Evolutionary conservation across 2,329 filamentous ascomycete genomes (phyloP).

Genomic region (Phialophora tarda): DNA sequence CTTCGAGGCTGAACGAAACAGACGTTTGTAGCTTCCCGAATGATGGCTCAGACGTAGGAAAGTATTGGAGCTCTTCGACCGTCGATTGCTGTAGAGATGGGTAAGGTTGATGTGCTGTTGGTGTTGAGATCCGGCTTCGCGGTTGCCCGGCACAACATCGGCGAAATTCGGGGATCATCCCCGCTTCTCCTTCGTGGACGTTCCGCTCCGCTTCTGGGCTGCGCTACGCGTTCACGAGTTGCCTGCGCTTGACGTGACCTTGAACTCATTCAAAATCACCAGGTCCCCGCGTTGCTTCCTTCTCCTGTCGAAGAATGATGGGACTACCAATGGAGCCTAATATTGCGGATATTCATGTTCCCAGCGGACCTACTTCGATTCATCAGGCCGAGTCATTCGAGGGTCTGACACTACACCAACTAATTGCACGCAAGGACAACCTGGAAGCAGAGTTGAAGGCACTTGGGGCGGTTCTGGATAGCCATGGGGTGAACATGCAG

Average conservation of each 20-base stretch:
- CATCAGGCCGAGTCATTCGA: conserved; percentile 62
- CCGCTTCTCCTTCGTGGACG: not conserved
- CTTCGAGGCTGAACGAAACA: not conserved
- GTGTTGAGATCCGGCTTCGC: not conserved
- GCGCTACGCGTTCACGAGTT: conserved; percentile 14
- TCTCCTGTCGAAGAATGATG: conserved; percentile 42
- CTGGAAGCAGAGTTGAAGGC: conserved; percentile 87
- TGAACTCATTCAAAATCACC: not conserved
- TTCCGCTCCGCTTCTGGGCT: conserved; percentile 1
- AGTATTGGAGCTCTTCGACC: not conserved
- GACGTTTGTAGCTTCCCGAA: not conserved
- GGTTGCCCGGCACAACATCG: conserved; percentile 1
- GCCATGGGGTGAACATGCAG: conserved; percentile 87
- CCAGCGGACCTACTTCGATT: conserved; percentile 76
- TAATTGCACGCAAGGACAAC: conserved; percentile 82
- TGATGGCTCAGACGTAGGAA: not conserved
- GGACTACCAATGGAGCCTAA: conserved; percentile 63
- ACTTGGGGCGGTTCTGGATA: conserved; percentile 76
- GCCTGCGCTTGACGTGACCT: conserved; percentile 8
- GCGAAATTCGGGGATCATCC: not conserved
- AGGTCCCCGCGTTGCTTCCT: not conserved
- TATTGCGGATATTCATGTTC: conserved; percentile 65
- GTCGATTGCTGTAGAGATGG: not conserved
- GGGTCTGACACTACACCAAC: conserved; percentile 74
- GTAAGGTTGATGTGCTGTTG: not conserved